Conservation (phyloP, 2,329 filamentous ascomycete species). For the Penicillium griseofulvum region DNA sequence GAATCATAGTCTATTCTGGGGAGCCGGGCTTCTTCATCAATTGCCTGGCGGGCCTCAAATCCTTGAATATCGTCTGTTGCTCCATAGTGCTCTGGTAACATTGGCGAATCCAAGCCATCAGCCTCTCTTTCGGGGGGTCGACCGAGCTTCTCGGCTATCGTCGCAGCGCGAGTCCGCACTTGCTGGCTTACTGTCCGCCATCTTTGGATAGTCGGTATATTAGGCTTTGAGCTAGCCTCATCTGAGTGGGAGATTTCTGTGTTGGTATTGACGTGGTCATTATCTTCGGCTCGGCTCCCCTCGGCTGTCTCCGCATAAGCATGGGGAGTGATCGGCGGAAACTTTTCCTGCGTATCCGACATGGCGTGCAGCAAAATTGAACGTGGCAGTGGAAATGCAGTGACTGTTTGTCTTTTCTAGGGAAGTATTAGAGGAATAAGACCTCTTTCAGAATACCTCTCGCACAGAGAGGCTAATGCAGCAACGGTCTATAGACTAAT, state of each 20-base stretch:
- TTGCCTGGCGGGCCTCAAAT: slow-evolving; percentile 18
- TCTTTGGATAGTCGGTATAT: slow-evolving; percentile 4
- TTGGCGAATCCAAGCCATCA: slow-evolving; percentile 22
- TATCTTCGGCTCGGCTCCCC: neutral
- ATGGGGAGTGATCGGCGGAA: slow-evolving; percentile 1
- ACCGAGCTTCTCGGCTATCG: slow-evolving; percentile 22
- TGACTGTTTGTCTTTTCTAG: neutral
- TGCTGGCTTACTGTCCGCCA: slow-evolving; percentile 24
- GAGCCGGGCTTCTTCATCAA: slow-evolving; percentile 19
- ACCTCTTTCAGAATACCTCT: too few relatives aligned
- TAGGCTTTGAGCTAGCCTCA: slow-evolving; percentile 9
- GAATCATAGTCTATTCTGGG: slow-evolving; percentile 12
- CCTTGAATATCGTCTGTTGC: slow-evolving; percentile 24
- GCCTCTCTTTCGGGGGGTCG: slow-evolving; percentile 22
- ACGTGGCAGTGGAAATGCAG: neutral
- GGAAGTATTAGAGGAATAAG: too few relatives aligned
- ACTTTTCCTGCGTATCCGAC: slow-evolving; percentile 16
- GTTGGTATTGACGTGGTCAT: neutral
- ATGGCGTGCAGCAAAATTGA: slow-evolving; percentile 1
- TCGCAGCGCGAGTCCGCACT: slow-evolving; percentile 17
- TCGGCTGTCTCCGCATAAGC: slow-evolving; percentile 4
- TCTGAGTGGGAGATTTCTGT: slow-evolving; percentile 3
- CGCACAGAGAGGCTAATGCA: too few relatives aligned
- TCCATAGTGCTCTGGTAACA: slow-evolving; percentile 22
- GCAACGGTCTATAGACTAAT: too few relatives aligned